A percentile compares a stretch with the other conserved stretches of the same genome.
phyloP scores from a whole-genome alignment of 345 rosid genomes.

The Arabidopsis suecica region DNA sequence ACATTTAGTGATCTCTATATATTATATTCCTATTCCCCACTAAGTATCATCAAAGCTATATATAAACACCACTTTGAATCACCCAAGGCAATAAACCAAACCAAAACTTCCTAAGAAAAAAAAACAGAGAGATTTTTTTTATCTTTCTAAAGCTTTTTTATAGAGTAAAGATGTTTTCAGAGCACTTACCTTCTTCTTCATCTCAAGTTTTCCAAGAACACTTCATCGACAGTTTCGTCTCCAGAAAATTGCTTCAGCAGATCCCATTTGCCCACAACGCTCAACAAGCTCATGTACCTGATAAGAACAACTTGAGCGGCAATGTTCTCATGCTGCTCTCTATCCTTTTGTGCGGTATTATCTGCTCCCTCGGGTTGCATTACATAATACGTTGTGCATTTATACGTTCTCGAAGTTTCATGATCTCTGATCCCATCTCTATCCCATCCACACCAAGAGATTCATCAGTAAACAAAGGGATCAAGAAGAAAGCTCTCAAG shows the following conservation, averaged over 20 bases:
- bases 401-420: constrained; percentile 52
- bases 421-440: constrained; percentile 46
- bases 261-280: constrained; percentile 37
- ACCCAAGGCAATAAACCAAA: constrained; percentile 40
- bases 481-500: constrained; percentile 55
- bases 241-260: constrained; percentile 52
- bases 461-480: constrained; percentile 45
- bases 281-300: constrained; percentile 32
- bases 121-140: not conserved
- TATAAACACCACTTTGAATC: constrained; percentile 33
- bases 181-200: constrained; percentile 35
- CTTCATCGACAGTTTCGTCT: constrained; percentile 25
- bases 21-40: constrained; percentile 32
- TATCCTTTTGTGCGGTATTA: constrained; percentile 57
- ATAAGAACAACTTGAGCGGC: constrained; percentile 48
- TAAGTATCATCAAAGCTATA: constrained; percentile 33
- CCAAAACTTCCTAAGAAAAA: constrained; percentile 7
- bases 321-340: constrained; percentile 54
- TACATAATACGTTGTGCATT: constrained; percentile 58
- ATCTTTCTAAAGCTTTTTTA: not conserved
- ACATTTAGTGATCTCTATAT: constrained; percentile 25
- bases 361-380: constrained; percentile 59
- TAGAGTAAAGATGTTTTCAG: constrained; percentile 36
- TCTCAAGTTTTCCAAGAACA: constrained; percentile 43
- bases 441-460: constrained; percentile 36